Evolutionary conservation across 805 yeast genomes (phyloP), one percentile per base, ranked within the genome.

Genomic region (Metschnikowia orientalis): DNA sequence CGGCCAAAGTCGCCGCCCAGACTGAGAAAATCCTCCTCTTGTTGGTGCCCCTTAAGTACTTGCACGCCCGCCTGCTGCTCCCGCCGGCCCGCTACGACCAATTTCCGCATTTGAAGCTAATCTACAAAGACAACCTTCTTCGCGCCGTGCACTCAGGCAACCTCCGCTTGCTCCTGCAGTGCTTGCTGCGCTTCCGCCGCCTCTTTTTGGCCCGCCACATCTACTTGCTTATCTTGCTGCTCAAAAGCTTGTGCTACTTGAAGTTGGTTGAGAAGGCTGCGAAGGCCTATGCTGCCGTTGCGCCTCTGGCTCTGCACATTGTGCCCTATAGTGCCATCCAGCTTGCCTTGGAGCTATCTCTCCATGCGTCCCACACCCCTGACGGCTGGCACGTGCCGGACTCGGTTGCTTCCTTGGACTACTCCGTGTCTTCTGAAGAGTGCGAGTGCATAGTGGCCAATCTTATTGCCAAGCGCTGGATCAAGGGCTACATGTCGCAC

Each of bases 401-500:
- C 7, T 11, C 34, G 1, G 34, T 26, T 9, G 32, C 23, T 6
- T 26, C 19, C 9, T 26, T 23, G 10, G 26, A 35, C n/a, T 39
- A 32, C 27, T 20, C 14, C 31, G 38, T 50, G 33, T 32, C 56
- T 10, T 45, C 63, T 10, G 85, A 78, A 48, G 78, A 75, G 35
- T 61, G 78, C 4, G 95, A 88, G 56, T 78, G 90, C 38, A 56
- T 71, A 8, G 43, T 86, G 14, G 88, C 95, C 0, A 74, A 71
- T 34, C 58, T 82, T 48, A 84, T 88, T 12, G 65, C 68, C 32
- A 59, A 61, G 31, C 81, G 81, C 6, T 61, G 55, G 36, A 61
- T 87, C 28, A 86, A 82, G 56, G 96, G 95, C 0, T 88, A 88
- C 54, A 56, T 88, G 10, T 82, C 95, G 4, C 92, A 86, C 51